A percentile compares a stretch with the other conserved stretches of the same genome.
phyloP scores from a whole-genome alignment of 805 yeast genomes.

The Huiozyma naganishii region DNA sequence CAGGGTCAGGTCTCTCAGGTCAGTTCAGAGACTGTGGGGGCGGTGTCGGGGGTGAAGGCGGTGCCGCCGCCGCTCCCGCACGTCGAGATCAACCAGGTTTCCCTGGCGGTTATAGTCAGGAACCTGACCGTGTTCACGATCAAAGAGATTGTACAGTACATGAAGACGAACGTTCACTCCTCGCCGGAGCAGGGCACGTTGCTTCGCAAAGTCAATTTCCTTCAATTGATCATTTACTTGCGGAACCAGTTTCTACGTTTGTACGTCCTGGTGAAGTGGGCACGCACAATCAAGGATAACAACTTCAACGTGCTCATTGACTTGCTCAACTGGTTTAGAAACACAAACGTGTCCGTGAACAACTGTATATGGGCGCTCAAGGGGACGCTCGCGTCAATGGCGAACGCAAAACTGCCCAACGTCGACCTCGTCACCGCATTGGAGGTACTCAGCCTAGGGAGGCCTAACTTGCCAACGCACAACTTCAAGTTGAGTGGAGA shows the following conservation, averaged over 20 bases:
- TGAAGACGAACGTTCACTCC: slow-evolving; percentile 24
- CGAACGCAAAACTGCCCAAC: slow-evolving; percentile 85
- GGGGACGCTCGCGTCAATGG: slow-evolving; percentile 45
- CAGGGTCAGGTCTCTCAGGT: neutral
- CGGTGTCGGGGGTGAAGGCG: neutral
- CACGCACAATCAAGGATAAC: slow-evolving; percentile 47
- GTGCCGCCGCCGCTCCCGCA: slow-evolving; percentile 24
- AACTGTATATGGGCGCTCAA: slow-evolving; percentile 57
- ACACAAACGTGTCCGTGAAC: slow-evolving; percentile 60
- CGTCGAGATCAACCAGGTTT: slow-evolving; percentile 27
- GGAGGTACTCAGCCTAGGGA: slow-evolving; percentile 69
- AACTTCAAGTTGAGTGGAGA: slow-evolving; percentile 36
- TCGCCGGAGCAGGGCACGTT: slow-evolving; percentile 18
- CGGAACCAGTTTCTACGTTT: slow-evolving; percentile 78
- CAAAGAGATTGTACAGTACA: slow-evolving; percentile 25
- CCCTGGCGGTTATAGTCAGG: slow-evolving; percentile 23
- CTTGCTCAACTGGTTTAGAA: slow-evolving; percentile 75
- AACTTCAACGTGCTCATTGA: slow-evolving; percentile 73
- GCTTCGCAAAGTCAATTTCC: slow-evolving; percentile 53
- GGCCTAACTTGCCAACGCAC: slow-evolving; percentile 64
- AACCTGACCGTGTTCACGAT: slow-evolving; percentile 25
- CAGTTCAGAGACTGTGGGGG: neutral
- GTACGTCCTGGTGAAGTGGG: slow-evolving; percentile 85
- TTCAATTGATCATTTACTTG: slow-evolving; percentile 56
- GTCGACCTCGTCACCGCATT: slow-evolving; percentile 83